These are phyloP conservation scores for Raffaelea ambrosiae DNA, from an alignment of 2,329 filamentous ascomycete species.

Conservation along the genomic window DNA sequence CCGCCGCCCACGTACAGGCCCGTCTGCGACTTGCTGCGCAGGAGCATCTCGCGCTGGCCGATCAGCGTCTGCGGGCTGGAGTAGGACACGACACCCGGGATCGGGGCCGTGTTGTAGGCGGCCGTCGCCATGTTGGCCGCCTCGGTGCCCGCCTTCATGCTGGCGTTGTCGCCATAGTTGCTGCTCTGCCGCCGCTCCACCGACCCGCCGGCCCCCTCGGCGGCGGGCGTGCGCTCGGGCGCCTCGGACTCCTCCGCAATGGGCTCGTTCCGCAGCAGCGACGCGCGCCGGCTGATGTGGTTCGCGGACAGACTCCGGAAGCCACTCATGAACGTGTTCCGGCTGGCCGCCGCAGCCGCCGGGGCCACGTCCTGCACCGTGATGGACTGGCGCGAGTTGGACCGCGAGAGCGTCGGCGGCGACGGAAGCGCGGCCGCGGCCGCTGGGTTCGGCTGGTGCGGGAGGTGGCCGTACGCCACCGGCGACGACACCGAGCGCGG, in stretches of 20 bases:
- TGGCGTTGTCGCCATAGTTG: not conserved
- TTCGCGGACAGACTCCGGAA: constrained; percentile 16
- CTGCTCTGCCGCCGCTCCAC: not conserved
- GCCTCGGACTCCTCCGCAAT: constrained; percentile 33
- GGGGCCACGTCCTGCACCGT: not conserved
- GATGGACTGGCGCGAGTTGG: constrained; percentile 13
- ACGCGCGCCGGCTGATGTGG: constrained; percentile 15
- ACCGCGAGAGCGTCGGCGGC: constrained; percentile 10
- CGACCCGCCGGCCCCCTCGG: not conserved
- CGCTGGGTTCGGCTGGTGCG: constrained; percentile 6
- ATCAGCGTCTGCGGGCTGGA: constrained; percentile 47
- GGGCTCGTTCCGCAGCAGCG: constrained; percentile 23
- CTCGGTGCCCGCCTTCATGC: not conserved
- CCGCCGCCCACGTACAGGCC: constrained; percentile 20
- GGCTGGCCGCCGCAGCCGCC: not conserved
- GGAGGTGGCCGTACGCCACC: constrained; percentile 7
- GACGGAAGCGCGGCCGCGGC: not conserved
- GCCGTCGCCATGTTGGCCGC: not conserved
- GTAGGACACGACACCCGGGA: constrained; percentile 40
- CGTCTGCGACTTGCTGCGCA: constrained; percentile 43
- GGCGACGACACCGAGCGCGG: constrained; percentile 18
- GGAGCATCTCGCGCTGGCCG: constrained; percentile 44
- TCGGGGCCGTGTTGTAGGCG: constrained; percentile 18
- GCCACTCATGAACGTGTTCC: constrained; percentile 9
- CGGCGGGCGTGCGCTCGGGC: constrained; percentile 2